Conservation (phyloP, 805 yeast species). For the Metschnikowia koreensis region DNA sequence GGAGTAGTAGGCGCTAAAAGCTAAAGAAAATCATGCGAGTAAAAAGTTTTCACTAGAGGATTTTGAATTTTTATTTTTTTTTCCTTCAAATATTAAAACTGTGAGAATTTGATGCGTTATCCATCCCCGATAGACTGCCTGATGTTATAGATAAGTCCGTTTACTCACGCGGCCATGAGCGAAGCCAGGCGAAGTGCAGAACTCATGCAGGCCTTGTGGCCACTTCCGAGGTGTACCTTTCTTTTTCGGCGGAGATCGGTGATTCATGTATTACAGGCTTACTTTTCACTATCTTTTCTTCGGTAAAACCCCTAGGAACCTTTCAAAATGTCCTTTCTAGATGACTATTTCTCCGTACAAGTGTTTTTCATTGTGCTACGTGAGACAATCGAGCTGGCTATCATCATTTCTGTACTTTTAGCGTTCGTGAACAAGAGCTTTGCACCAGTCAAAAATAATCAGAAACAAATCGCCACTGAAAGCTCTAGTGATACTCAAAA, state of each 20-base stretch:
- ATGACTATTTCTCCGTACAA: conserved; percentile 20
- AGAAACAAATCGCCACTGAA: neutral
- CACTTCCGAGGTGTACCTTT: neutral
- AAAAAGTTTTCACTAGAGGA: too few relatives aligned
- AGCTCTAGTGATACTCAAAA: neutral
- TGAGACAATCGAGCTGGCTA: conserved; percentile 22
- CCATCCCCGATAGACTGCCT: neutral
- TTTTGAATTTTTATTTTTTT: too few relatives aligned
- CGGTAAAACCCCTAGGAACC: neutral
- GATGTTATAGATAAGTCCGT: conserved; percentile 1
- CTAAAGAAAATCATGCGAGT: too few relatives aligned
- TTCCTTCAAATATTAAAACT: too few relatives aligned
- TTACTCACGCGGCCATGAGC: neutral
- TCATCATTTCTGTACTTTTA: conserved; percentile 21
- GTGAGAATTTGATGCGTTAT: too few relatives aligned
- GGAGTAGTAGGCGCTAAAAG: too few relatives aligned
- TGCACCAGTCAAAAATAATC: neutral
- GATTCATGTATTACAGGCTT: neutral
- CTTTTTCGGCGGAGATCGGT: neutral
- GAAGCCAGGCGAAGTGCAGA: neutral
- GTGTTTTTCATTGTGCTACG: conserved; percentile 21
- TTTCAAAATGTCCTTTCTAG: conserved; percentile 13
- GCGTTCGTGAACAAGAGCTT: conserved; percentile 18
- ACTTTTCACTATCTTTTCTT: neutral
- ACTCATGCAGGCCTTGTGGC: neutral